phyloP scores from a whole-genome alignment of 2,329 filamentous ascomycete genomes.

The Corynespora cassiicola region DNA sequence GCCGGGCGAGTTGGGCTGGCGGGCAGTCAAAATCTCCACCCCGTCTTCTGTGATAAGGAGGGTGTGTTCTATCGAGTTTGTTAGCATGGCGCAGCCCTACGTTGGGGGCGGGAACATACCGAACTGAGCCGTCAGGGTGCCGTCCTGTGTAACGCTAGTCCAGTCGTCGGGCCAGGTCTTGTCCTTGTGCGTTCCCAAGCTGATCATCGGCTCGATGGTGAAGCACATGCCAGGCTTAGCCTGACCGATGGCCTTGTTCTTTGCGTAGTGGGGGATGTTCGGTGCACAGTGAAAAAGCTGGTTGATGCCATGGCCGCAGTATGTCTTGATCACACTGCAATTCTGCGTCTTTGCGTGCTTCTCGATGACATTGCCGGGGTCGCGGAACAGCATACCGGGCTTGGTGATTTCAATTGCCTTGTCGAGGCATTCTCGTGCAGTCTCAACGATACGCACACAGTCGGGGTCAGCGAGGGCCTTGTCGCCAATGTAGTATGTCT shows the following conservation, averaged over 20 bases:
- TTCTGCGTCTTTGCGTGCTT: conserved; percentile 85
- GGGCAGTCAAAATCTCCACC: conserved; percentile 80
- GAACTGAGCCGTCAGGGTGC: conserved; percentile 90
- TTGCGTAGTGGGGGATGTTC: conserved; percentile 95
- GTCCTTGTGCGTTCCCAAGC: conserved; percentile 86
- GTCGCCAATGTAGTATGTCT: conserved; percentile 97
- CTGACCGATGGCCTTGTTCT: conserved; percentile 95
- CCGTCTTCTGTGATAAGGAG: conserved; percentile 83
- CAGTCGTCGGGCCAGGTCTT: conserved; percentile 99
- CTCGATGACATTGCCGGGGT: conserved; percentile 94
- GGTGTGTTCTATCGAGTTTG: conserved; percentile 70
- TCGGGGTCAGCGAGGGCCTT: conserved; percentile 84
- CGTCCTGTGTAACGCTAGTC: conserved; percentile 94
- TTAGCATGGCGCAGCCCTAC: conserved; percentile 14
- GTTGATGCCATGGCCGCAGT: conserved; percentile 96
- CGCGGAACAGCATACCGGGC: conserved; percentile 88
- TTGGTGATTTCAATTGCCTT: conserved; percentile 91
- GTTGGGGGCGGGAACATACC: conserved; percentile 59
- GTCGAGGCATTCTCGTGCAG: conserved; percentile 87
- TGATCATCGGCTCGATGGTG: conserved; percentile 99
- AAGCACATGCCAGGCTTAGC: conserved; percentile 98
- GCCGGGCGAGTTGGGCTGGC: conserved; percentile 75
- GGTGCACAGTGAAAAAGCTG: conserved; percentile 91
- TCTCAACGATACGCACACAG: conserved; percentile 87
- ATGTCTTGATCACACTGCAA: conserved; percentile 93